Evolutionary conservation across 139 green algal species (phyloP).

Genomic region (Tetradesmus obliquus): DNA sequence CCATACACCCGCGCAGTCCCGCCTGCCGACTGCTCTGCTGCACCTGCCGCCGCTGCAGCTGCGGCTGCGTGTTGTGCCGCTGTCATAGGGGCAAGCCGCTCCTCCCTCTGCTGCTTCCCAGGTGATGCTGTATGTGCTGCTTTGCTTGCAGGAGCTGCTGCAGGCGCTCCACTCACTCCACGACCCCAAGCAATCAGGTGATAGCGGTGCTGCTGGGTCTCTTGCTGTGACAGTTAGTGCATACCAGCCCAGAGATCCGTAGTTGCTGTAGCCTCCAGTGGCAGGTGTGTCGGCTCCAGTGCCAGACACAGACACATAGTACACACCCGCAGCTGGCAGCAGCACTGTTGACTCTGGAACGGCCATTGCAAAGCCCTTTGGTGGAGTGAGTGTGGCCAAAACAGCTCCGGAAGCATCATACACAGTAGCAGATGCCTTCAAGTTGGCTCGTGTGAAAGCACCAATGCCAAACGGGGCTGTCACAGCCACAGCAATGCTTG

Average conservation of each 20-base stretch:
- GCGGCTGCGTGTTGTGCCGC: too few species aligned
- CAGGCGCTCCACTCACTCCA: too few species aligned
- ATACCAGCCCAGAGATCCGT: background rate
- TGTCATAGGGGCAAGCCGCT: too few species aligned
- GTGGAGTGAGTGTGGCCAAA: background rate
- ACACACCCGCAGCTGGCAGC: background rate
- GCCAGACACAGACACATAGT: background rate
- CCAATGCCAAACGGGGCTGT: background rate
- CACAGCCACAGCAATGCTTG: background rate
- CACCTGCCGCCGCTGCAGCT: background rate
- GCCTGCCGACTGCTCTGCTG: too few species aligned
- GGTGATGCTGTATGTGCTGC: too few species aligned
- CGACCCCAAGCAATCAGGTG: too few species aligned
- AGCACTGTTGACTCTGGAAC: background rate
- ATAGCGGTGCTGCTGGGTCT: too few species aligned
- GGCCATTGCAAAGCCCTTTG: background rate
- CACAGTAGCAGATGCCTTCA: background rate
- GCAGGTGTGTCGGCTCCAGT: background rate
- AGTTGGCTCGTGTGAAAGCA: background rate
- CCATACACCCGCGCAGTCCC: background rate
- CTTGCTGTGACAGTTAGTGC: background rate
- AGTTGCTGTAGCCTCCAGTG: background rate
- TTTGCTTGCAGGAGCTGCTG: too few species aligned
- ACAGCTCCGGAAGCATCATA: background rate
- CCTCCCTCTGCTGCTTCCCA: too few species aligned